Evolutionary conservation across 148 eudicot genomes (phyloP).

Genomic region (Silene uniflora): DNA sequence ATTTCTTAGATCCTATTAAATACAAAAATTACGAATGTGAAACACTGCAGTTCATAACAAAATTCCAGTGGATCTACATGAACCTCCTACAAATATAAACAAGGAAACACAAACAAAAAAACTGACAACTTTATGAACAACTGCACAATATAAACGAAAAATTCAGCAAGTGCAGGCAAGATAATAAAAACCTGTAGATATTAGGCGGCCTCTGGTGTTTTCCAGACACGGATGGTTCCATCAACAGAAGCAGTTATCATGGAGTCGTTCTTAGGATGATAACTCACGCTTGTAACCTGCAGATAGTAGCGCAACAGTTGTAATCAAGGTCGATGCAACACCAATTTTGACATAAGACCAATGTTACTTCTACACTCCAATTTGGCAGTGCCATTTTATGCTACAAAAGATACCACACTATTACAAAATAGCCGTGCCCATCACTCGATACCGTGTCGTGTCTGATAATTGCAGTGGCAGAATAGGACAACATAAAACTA

Average conservation of each 20-base stretch:
- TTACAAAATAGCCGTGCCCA: no score
- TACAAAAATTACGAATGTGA: constrained; percentile 4
- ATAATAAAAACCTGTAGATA: background rate
- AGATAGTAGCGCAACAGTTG: background rate
- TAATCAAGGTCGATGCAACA: background rate
- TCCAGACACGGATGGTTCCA: constrained; percentile 87
- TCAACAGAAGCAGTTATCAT: constrained; percentile 93
- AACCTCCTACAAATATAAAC: background rate
- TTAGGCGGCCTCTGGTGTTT: constrained; percentile 34
- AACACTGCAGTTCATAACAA: background rate
- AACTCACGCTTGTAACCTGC: constrained; percentile 95
- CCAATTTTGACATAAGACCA: background rate
- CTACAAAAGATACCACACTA: no score
- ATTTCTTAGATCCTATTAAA: constrained; percentile 67
- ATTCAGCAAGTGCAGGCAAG: background rate
- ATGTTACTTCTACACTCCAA: background rate
- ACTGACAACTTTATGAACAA: background rate
- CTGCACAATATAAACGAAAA: background rate
- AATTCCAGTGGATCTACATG: background rate
- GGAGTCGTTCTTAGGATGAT: constrained; percentile 88
- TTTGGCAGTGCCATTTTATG: no score
- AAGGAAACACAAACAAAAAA: background rate
- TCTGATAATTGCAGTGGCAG: no score
- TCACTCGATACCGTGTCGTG: no score
- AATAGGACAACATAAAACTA: no score